A percentile compares a stretch with the other conserved stretches of the same genome.
phyloP scores from a whole-genome alignment of 768 basidiomycete species.

The Trametes gibbosa region DNA sequence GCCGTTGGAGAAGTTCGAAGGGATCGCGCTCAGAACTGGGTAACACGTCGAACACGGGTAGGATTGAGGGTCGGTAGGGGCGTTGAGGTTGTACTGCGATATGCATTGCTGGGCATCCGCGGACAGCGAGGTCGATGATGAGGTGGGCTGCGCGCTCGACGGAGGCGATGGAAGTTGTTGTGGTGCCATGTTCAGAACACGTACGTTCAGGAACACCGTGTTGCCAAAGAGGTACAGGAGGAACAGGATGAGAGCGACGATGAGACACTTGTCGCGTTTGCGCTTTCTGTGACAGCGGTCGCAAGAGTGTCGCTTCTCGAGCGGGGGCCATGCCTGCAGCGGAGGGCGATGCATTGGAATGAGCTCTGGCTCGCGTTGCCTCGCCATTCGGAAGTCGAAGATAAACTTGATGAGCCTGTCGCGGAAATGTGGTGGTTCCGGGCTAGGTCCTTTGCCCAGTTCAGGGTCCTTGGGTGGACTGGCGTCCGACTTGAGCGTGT shows the following conservation, averaged over 20 bases:
- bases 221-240: slow-evolving; percentile 45
- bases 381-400: slow-evolving; percentile 34
- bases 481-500: slow-evolving; percentile 22
- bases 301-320: slow-evolving; percentile 36
- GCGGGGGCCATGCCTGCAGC: slow-evolving; percentile 36
- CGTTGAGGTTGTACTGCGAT: slow-evolving; percentile 44
- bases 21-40: slow-evolving; percentile 37
- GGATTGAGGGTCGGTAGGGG: slow-evolving; percentile 38
- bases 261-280: slow-evolving; percentile 31
- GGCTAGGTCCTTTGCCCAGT: slow-evolving; percentile 30
- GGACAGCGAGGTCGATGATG: slow-evolving; percentile 34
- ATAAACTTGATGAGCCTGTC: slow-evolving; percentile 38
- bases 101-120: slow-evolving; percentile 43
- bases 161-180: background rate
- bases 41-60: slow-evolving; percentile 50
- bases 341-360: slow-evolving; percentile 26
- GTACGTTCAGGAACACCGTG: slow-evolving; percentile 36
- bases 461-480: slow-evolving; percentile 18
- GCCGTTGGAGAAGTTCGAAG: slow-evolving; percentile 32
- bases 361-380: slow-evolving; percentile 27
- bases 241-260: slow-evolving; percentile 36
- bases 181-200: slow-evolving; percentile 23
- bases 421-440: slow-evolving; percentile 22
- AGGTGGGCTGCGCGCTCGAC: slow-evolving; percentile 20
- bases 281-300: slow-evolving; percentile 26